Evolutionary conservation across 164 flowering plant species (phyloP).

Genomic region (Euptelea pleiosperma): DNA sequence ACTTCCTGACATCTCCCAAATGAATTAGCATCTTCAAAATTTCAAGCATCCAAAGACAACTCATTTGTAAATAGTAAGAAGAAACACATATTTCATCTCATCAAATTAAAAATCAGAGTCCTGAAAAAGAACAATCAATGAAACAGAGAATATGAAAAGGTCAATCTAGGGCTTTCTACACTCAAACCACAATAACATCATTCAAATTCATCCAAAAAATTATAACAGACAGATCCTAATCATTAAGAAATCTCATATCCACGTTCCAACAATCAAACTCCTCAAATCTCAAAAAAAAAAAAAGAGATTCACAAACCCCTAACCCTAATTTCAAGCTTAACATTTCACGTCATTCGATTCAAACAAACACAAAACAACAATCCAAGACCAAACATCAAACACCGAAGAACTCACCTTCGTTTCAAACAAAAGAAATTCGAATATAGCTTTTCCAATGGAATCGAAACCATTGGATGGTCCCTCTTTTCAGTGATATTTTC

Average conservation of each 20-base stretch:
- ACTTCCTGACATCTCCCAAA: too few relatives aligned
- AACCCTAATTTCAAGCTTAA: conserved; percentile 1
- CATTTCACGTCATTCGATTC: neutral
- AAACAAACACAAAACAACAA: neutral
- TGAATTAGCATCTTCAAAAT: too few relatives aligned
- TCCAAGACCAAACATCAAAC: neutral
- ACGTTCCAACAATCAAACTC: too few relatives aligned
- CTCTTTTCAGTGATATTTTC: too few relatives aligned
- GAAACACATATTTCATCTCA: neutral
- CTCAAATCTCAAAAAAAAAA: neutral
- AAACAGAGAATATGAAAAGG: too few relatives aligned
- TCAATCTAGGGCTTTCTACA: conserved; percentile 6
- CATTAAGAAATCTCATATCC: neutral
- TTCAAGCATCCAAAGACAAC: neutral
- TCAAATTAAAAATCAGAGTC: neutral
- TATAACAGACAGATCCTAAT: too few relatives aligned
- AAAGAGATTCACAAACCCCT: neutral
- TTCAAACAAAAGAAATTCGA: neutral
- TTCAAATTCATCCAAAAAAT: too few relatives aligned
- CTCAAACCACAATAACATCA: neutral
- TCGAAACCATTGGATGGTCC: too few relatives aligned
- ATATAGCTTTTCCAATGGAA: neutral
- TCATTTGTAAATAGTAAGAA: neutral
- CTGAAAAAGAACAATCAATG: too few relatives aligned
- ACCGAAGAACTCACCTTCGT: conserved; percentile 11